Conservation (phyloP, 208 protist genomes). For the Wallacemonas rigidus region DNA sequence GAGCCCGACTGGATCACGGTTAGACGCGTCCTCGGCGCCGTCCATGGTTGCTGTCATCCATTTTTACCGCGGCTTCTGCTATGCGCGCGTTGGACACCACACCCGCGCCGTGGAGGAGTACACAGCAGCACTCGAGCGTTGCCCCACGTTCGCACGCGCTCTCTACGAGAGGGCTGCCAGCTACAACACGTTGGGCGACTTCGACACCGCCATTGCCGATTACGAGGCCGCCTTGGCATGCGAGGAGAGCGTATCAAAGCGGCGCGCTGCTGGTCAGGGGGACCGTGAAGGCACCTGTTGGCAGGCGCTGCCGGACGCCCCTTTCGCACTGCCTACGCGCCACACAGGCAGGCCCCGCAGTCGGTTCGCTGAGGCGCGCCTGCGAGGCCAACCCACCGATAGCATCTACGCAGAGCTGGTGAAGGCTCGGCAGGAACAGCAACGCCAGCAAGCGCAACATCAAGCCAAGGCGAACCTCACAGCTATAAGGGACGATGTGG, state of each 20-base stretch:
- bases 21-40: background rate
- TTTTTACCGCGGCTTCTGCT: constrained; percentile 59
- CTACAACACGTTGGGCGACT: constrained; percentile 72
- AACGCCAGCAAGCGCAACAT: no score
- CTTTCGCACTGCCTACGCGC: background rate
- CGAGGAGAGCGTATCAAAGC: constrained; percentile 24
- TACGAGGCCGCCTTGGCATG: constrained; percentile 74
- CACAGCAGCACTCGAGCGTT: constrained; percentile 50
- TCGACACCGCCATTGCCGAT: constrained; percentile 67
- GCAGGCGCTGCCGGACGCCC: no score
- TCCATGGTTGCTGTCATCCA: background rate
- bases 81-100: constrained; percentile 47
- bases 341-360: constrained; percentile 11
- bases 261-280: no score
- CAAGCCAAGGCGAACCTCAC: background rate
- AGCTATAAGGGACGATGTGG: background rate
- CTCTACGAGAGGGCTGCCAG: constrained; percentile 76
- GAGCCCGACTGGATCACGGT: background rate
- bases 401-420: constrained; percentile 5
- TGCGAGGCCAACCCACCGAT: constrained; percentile 22
- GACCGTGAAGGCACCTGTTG: no score
- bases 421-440: background rate
- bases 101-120: constrained; percentile 71
- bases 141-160: constrained; percentile 56
- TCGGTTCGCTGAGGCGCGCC: constrained; percentile 19